Base-by-base conservation (phyloP, 129 eudicot genomes). In the Mikania micrantha region DNA sequence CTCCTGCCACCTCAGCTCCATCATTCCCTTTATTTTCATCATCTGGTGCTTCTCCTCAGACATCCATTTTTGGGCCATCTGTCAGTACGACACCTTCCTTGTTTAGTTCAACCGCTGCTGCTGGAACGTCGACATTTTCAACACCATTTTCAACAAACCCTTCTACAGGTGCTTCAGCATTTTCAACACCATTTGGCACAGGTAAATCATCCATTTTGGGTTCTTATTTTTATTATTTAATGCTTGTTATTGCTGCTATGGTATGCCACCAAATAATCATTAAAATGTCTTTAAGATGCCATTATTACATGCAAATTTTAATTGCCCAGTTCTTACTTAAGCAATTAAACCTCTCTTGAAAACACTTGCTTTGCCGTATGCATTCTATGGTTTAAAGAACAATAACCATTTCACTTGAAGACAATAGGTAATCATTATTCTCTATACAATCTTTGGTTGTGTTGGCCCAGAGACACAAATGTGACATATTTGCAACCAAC, bases 171-270 rank as follows among this genome's bases (percentile, higher is more conserved):
- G 72, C 70, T 16, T 68, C 85, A 34, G 29, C 72, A 9, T 88
- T 88, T 70, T 60, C 91, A 31, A 89, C 97, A 25, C 90, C 98
- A 7, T 88, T 93, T 81, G 95, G 80, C 67, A 78, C 82, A 75
- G 87, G 87, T 82, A 79, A 29, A 41, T 41, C 36, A 28, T 19
- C 53, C 22, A 34, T 62, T 31, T 7, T 48, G 40, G 70, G 38
- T 40, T 28, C 21, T 65, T 27, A 44, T 10, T 8, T 65, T 44
- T 9, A 16, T 42, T 17, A 12, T 25, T 38, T 16, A 64, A 20
- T n/a, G 61, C 17, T 12, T 54, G 35, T 27, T 54, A 54, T 25
- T 54, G 36, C 13, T 54, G 20, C 27, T 25, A 25, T 54, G 4
- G 36, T 25, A 54, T 9, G 13, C 22, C n/a, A 11, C 59, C n/a